Percentiles rank a stretch among this genome's conserved stretches.
Conservation (phyloP, 73 alveolate species). For the Symbiodinium natans region DNA sequence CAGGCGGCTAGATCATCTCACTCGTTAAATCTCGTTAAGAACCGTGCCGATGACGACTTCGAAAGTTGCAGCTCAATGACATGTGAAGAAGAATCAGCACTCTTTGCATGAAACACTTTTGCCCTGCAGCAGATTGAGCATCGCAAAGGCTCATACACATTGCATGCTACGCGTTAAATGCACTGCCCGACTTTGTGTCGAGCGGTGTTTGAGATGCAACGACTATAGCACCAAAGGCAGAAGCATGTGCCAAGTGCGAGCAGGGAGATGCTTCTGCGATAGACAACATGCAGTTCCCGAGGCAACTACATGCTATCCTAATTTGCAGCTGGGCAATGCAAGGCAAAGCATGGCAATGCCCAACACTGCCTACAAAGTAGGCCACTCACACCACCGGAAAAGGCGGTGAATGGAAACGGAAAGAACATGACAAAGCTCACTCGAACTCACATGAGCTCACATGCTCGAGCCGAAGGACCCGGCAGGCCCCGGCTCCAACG, state of each 20-base stretch:
- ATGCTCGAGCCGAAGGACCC: not conserved
- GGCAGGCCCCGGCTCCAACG: not conserved
- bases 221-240: not conserved
- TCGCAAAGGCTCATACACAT: not conserved
- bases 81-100: too few relatives aligned
- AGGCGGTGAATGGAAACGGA: not conserved
- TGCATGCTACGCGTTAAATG: not conserved
- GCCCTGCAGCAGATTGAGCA: not conserved
- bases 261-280: not conserved
- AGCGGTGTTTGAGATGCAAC: conserved; percentile 5
- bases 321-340: conserved; percentile 11
- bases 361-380: not conserved
- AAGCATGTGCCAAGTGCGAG: not conserved
- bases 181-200: conserved; percentile 21
- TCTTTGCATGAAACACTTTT: not conserved
- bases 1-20: too few relatives aligned
- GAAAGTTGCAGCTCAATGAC: too few relatives aligned
- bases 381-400: not conserved
- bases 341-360: too few relatives aligned
- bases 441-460: not conserved
- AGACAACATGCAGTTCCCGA: conserved; percentile 4
- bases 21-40: too few relatives aligned
- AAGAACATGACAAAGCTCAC: not conserved
- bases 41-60: too few relatives aligned
- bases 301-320: not conserved